Evolutionary conservation across 495 filamentous ascomycete genomes (phyloP).

Genomic region (Neurospora hispaniola): DNA sequence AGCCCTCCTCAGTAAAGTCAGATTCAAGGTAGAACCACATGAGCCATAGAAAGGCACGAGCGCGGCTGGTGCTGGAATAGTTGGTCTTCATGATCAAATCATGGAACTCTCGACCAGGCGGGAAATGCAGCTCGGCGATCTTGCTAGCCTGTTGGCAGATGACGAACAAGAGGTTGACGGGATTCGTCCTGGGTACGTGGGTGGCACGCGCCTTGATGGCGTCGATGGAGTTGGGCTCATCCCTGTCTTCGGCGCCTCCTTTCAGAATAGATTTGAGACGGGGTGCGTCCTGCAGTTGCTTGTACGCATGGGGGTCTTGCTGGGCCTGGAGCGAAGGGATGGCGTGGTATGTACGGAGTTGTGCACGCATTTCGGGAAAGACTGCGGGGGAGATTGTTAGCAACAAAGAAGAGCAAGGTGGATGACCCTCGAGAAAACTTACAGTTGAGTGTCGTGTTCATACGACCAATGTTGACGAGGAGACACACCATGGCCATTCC

Average conservation of each 20-base stretch:
- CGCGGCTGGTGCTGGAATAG: conserved; percentile 71
- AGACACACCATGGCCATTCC: conserved; percentile 99
- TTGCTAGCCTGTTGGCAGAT: conserved; percentile 84
- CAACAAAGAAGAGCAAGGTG: conserved; percentile 3
- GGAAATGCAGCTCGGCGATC: conserved; percentile 88
- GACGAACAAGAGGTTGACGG: conserved; percentile 93
- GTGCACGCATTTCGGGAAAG: conserved; percentile 98
- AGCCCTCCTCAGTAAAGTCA: conserved; percentile 75
- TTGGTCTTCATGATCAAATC: conserved; percentile 88
- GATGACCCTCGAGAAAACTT: conserved; percentile 18
- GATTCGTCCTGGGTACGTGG: conserved; percentile 76
- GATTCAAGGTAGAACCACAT: conserved; percentile 99
- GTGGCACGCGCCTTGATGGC: conserved; percentile 51
- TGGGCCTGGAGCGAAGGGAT: conserved; percentile 93
- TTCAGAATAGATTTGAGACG: conserved; percentile 95
- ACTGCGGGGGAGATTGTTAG: conserved; percentile 45
- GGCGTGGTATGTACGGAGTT: conserved; percentile 94
- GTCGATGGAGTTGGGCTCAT: conserved; percentile 75
- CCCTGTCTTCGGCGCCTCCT: conserved; percentile 87
- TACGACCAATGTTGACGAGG: conserved; percentile 90
- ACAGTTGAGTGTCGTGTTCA: conserved; percentile 99
- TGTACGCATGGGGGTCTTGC: conserved; percentile 92
- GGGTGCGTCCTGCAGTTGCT: conserved; percentile 94
- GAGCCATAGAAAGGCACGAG: conserved; percentile 87
- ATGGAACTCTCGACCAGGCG: conserved; percentile 78